A percentile compares a stretch with the other conserved stretches of the same genome.
These are phyloP conservation scores for Moniliella sp. DNA, from an alignment of 1,284 basidiomycete genomes.

Conservation along the genomic window DNA sequence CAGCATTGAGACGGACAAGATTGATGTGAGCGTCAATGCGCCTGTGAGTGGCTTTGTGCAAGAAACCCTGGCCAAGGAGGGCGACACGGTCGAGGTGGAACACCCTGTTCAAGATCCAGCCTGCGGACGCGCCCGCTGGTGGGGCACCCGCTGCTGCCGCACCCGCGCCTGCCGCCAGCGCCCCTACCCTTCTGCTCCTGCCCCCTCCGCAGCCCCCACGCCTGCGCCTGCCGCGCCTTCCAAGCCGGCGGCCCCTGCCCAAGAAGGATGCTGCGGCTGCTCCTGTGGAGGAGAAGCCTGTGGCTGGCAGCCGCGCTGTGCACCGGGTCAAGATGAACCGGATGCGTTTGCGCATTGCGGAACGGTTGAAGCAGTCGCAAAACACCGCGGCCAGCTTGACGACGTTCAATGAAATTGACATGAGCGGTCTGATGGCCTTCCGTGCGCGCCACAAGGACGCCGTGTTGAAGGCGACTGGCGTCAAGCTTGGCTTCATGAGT, in stretches of 20 bases:
- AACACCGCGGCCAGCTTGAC: neutral
- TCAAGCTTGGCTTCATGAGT: slow-evolving; percentile 1
- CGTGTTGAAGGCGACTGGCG: neutral
- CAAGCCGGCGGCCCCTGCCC: too few relatives aligned
- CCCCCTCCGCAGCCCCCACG: too few relatives aligned
- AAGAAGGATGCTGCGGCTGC: too few relatives aligned
- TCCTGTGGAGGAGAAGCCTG: too few relatives aligned
- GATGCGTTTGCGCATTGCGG: neutral
- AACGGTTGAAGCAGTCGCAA: neutral
- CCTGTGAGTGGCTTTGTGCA: slow-evolving; percentile 68
- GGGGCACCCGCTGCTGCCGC: too few relatives aligned
- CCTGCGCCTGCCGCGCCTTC: too few relatives aligned
- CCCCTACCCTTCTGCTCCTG: too few relatives aligned
- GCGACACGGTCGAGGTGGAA: slow-evolving; percentile 79
- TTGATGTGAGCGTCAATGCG: slow-evolving; percentile 90
- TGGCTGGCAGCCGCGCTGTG: too few relatives aligned
- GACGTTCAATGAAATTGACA: neutral
- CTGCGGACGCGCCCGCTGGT: slow-evolving; percentile 45
- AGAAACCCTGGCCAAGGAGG: slow-evolving; percentile 67
- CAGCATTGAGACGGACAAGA: slow-evolving; percentile 98
- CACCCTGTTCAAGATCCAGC: slow-evolving; percentile 80
- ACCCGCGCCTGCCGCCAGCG: too few relatives aligned
- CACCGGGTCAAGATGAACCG: neutral
- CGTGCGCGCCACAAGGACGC: neutral
- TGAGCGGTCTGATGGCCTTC: neutral